These are phyloP conservation scores for Calonectria crousiana DNA, from an alignment of 2,329 filamentous ascomycete genomes.

Conservation along the genomic window DNA sequence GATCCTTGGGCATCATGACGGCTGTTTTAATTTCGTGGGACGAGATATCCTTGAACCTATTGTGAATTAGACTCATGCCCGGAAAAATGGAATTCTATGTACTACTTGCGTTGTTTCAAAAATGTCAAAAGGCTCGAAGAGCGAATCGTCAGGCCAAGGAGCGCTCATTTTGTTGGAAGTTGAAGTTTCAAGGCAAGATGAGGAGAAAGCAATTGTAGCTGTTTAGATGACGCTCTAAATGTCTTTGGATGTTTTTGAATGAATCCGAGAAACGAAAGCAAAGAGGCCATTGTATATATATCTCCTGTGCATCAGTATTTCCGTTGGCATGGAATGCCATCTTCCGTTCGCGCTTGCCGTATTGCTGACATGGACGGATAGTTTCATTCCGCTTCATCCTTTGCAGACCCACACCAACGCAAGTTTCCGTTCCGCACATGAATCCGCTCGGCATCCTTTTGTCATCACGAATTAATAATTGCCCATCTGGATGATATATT, in stretches of 20 bases:
- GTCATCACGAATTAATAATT: neutral
- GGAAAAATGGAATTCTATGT: fast-evolving
- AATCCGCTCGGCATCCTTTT: neutral
- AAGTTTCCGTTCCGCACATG: neutral
- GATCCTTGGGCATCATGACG: conserved; percentile 41
- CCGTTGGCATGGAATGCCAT: neutral
- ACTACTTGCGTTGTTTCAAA: conserved; percentile 34
- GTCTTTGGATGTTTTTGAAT: neutral
- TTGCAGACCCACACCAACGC: neutral
- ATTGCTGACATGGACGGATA: neutral
- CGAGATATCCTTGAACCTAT: conserved; percentile 36
- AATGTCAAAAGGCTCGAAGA: conserved; percentile 35
- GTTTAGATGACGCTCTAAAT: neutral
- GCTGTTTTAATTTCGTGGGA: conserved; percentile 37
- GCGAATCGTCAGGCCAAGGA: conserved; percentile 33
- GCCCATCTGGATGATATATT: neutral
- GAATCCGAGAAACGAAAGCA: neutral
- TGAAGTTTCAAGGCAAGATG: neutral
- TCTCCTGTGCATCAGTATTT: neutral
- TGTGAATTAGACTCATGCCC: fast-evolving
- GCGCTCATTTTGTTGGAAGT: conserved; percentile 21
- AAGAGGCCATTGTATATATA: neutral
- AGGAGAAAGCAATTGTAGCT: neutral
- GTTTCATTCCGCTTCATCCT: neutral
- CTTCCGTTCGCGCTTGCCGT: neutral